Conservation (phyloP, 2,329 filamentous ascomycete species). For the Fusarium chlamydosporum region DNA sequence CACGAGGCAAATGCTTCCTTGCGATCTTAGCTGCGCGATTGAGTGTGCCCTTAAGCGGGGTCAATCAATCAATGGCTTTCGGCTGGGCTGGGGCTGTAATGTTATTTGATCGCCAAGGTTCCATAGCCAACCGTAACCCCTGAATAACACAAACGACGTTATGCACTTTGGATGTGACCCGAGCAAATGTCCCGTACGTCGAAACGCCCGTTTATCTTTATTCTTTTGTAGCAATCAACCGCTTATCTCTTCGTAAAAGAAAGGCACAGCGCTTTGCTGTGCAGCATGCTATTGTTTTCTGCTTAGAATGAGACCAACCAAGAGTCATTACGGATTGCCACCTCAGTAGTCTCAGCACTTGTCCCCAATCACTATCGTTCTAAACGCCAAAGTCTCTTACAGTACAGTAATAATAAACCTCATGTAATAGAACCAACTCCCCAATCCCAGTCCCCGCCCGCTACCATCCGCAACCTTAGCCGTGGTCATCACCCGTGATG, state of each 20-base stretch:
- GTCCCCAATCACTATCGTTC: constrained; percentile 27
- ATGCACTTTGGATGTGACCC: constrained; percentile 26
- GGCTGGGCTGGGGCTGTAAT: constrained; percentile 20
- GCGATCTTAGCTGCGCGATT: constrained; percentile 39
- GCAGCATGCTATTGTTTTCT: constrained; percentile 2
- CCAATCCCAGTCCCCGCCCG: constrained; percentile 31
- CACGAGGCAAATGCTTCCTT: constrained; percentile 36
- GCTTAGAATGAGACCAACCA: constrained; percentile 13
- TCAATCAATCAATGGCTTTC: constrained; percentile 15
- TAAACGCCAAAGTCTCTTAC: constrained; percentile 15
- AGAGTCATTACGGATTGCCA: constrained; percentile 28
- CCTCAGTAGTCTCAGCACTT: constrained; percentile 4
- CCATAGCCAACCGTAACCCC: constrained; percentile 26
- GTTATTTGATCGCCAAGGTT: constrained; percentile 28
- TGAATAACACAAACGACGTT: constrained; percentile 30
- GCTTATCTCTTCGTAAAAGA: constrained; percentile 20
- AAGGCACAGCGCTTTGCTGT: constrained; percentile 14
- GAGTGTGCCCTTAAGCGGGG: constrained; percentile 39
- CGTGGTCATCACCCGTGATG: constrained; percentile 9
- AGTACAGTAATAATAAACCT: constrained; percentile 18
- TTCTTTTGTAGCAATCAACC: constrained; percentile 5
- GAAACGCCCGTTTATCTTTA: constrained; percentile 8
- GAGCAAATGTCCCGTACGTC: constrained; percentile 13
- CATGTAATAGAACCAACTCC: constrained; percentile 34
- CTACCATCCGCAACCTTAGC: constrained; percentile 26